Evolutionary conservation across 805 yeast species (phyloP), one percentile per base, ranked within the genome.

Genomic region (Wickerhamomyces alni): DNA sequence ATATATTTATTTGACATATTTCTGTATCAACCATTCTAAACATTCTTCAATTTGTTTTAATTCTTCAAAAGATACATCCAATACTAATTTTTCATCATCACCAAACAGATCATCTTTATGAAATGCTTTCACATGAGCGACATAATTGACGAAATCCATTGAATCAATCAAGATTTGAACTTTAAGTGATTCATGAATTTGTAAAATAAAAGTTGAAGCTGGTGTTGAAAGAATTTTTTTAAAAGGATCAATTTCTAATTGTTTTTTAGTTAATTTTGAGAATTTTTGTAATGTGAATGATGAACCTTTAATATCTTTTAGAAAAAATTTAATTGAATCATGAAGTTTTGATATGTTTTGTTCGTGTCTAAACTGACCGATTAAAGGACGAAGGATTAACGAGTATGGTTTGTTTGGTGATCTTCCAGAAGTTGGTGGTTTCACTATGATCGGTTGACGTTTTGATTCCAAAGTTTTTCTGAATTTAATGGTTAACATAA

Each of bases 301-400:
- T 0, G 48, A 31, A 10, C 30, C 35, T 13, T 40, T 30, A 4
- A 33, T 19, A 27, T 34, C 37, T 17, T 41, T 39, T 2, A 48
- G 24, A 8, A 50, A 36, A 17, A 46, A 43, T 33, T 49, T 45
- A 2, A 45, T 26, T 31, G 45, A 22, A 2, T 41, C 30, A 18
- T 51, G 42, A 1, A 54, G 25, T 32, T 44, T 42, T 8, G 55
- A 52, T 11, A 75, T 44, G 37, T 67, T 60, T 27, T 62, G 47
- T 45, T 76, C 77, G 48, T 80, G 86, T 42, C 72, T 69, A 42
- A 75, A 69, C 46, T 75, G 74, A 5, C 82, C 82, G 27, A 80
- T 65, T 31, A 80, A 54, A 2, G 86, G 83, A 28, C 79, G 59
- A 17, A 80, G 58, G 17, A 80, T 63, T 39, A 71, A 56, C 2